Evolutionary conservation across 2,329 filamentous ascomycete species (phyloP).

Genomic region (Botrytis pseudocinerea): DNA sequence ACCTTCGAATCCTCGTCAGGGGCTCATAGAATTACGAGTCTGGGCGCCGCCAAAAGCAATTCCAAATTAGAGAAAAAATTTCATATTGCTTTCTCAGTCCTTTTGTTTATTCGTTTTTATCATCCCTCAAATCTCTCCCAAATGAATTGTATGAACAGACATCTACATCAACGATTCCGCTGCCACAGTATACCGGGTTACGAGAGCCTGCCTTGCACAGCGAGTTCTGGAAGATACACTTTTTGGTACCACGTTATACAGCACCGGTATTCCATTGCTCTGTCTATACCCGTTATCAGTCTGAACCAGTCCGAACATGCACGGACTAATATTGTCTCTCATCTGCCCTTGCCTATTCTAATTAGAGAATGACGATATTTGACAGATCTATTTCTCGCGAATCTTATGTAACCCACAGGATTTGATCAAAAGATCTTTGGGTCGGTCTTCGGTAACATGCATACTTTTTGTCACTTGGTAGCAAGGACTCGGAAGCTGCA

Average conservation of each 20-base stretch:
- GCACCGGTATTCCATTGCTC: slow-evolving; percentile 12
- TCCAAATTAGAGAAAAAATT: not conserved
- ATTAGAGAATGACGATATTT: slow-evolving; percentile 3
- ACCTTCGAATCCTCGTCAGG: slow-evolving; percentile 14
- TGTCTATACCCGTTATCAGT: slow-evolving; percentile 17
- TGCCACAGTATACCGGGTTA: not conserved
- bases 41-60: slow-evolving; percentile 16
- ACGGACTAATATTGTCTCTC: slow-evolving; percentile 9
- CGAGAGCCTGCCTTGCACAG: slow-evolving; percentile 7
- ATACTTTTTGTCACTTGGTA: slow-evolving; percentile 19
- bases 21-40: not conserved
- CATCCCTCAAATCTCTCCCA: not conserved
- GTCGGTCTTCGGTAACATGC: slow-evolving; percentile 18
- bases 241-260: slow-evolving; percentile 11
- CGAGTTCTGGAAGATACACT: not conserved
- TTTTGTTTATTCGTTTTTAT: not conserved
- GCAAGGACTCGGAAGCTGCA: slow-evolving; percentile 19
- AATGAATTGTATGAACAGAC: not conserved
- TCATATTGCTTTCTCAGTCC: not conserved
- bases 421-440: slow-evolving; percentile 21
- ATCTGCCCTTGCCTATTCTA: slow-evolving; percentile 10
- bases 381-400: slow-evolving; percentile 24
- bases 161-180: not conserved
- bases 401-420: slow-evolving; percentile 17
- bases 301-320: slow-evolving; percentile 17